Percentiles rank a stretch among this genome's conserved stretches.
These are phyloP conservation scores for Tolypocladium nubicola DNA, from an alignment of 2,329 filamentous ascomycete genomes.

Conservation along the genomic window DNA sequence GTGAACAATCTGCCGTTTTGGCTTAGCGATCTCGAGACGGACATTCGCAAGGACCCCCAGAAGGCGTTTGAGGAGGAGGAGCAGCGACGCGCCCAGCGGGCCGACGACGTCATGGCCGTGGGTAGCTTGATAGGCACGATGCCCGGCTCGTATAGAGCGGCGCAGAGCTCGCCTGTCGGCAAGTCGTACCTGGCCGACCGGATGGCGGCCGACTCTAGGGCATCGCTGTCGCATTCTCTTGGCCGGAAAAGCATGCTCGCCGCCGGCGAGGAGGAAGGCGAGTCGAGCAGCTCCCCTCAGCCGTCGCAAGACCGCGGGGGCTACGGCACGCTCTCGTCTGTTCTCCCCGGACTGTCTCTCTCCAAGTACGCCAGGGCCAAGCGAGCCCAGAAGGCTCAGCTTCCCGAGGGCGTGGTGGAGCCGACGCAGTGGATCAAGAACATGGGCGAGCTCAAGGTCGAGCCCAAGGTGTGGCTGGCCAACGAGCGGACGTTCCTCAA, in stretches of 20 bases:
- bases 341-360: conserved; percentile 75
- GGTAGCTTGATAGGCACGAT: conserved; percentile 70
- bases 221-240: conserved; percentile 16
- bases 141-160: conserved; percentile 43
- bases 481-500: conserved; percentile 98
- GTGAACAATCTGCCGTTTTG: conserved; percentile 96
- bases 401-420: conserved; percentile 82
- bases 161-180: conserved; percentile 55
- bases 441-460: conserved; percentile 78
- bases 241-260: conserved; percentile 13
- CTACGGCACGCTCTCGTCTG: conserved; percentile 52
- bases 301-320: conserved; percentile 19
- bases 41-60: conserved; percentile 89
- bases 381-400: conserved; percentile 37
- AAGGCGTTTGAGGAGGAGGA: conserved; percentile 87
- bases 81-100: conserved; percentile 66
- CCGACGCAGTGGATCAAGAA: conserved; percentile 91
- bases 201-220: conserved; percentile 34
- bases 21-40: conserved; percentile 81
- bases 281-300: conserved; percentile 23
- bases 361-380: conserved; percentile 60
- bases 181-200: conserved; percentile 53
- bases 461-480: conserved; percentile 97
- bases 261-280: conserved; percentile 23
- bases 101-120: conserved; percentile 80